Percentiles rank a stretch among this genome's conserved stretches.
phyloP scores from a whole-genome alignment of 148 eudicot genomes.

The Rhododendron griersonianum region DNA sequence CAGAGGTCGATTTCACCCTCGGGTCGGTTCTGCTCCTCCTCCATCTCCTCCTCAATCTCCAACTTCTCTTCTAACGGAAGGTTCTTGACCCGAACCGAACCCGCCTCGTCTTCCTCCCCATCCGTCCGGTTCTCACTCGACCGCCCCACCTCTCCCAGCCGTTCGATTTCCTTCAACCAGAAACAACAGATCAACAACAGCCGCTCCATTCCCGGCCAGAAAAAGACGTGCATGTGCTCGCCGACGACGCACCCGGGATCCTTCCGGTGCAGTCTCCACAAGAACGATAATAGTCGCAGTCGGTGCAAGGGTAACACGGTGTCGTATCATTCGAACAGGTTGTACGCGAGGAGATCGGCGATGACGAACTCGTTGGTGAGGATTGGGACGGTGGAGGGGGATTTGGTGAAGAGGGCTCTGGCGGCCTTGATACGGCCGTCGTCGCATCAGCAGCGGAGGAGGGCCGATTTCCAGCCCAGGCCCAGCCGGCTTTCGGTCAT shows the following conservation, averaged over 20 bases:
- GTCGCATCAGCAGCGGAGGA: conserved; percentile 45
- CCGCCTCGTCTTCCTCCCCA: conserved; percentile 11
- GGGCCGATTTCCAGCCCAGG: conserved; percentile 36
- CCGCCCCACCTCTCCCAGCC: conserved; percentile 14
- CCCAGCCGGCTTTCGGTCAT: conserved; percentile 43
- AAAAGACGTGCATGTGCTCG: conserved; percentile 16
- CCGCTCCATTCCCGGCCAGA: conserved; percentile 4
- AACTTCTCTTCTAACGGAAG: conserved; percentile 14
- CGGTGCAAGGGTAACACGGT: neutral
- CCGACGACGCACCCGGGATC: conserved; percentile 19
- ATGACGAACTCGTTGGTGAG: conserved; percentile 61
- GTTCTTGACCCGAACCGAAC: conserved; percentile 19
- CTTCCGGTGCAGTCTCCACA: conserved; percentile 24
- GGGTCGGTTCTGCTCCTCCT: conserved; percentile 46
- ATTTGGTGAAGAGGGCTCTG: conserved; percentile 48
- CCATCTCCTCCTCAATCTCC: conserved; percentile 31
- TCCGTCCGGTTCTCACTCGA: conserved; percentile 32
- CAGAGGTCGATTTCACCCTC: conserved; percentile 51
- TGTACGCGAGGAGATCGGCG: conserved; percentile 50
- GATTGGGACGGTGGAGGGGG: conserved; percentile 62
- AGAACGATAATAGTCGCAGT: neutral
- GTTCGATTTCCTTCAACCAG: conserved; percentile 9
- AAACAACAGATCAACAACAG: neutral
- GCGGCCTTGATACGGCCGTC: conserved; percentile 52
- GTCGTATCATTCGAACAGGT: conserved; percentile 33